Percentiles rank a stretch among this genome's conserved stretches.
These are phyloP conservation scores for Erigeron philadelphicus DNA, from an alignment of 140 eudicot species.

Conservation along the genomic window DNA sequence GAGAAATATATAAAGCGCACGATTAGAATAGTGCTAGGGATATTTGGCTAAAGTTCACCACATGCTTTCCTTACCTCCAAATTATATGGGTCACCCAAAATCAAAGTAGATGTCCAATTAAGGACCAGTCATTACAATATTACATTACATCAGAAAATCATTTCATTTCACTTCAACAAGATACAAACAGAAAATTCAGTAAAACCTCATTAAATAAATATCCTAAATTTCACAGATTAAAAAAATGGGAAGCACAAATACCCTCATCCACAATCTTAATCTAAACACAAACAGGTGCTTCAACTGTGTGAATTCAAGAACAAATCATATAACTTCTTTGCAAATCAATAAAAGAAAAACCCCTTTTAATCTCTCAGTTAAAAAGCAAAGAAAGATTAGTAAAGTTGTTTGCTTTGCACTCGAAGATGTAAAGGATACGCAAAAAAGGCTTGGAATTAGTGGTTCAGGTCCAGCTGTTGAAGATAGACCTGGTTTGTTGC, in stretches of 20 bases:
- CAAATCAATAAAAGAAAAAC: constrained; percentile 35
- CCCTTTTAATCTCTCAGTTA: constrained; percentile 32
- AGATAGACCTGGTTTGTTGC: constrained; percentile 47
- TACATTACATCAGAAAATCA: not conserved
- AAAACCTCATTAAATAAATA: constrained; percentile 13
- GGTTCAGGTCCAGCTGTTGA: constrained; percentile 46
- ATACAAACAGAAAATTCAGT: constrained; percentile 19
- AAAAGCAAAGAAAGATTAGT: constrained; percentile 31
- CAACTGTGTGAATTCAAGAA: constrained; percentile 41
- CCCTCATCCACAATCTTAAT: constrained; percentile 53
- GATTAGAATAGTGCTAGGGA: not conserved
- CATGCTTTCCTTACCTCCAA: constrained; percentile 7
- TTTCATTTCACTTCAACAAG: not conserved
- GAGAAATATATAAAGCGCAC: constrained; percentile 3
- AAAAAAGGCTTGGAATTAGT: constrained; percentile 37
- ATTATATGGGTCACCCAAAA: constrained; percentile 17
- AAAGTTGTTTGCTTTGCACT: constrained; percentile 56
- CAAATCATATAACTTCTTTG: constrained; percentile 28
- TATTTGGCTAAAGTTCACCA: constrained; percentile 21
- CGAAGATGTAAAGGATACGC: constrained; percentile 53
- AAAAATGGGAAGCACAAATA: constrained; percentile 56
- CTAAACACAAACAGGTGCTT: constrained; percentile 42
- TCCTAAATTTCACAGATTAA: not conserved
- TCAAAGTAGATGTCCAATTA: constrained; percentile 13
- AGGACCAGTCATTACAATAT: constrained; percentile 14